These are phyloP conservation scores for Ogataea methylovora DNA, from an alignment of 805 yeast species.

Conservation along the genomic window DNA sequence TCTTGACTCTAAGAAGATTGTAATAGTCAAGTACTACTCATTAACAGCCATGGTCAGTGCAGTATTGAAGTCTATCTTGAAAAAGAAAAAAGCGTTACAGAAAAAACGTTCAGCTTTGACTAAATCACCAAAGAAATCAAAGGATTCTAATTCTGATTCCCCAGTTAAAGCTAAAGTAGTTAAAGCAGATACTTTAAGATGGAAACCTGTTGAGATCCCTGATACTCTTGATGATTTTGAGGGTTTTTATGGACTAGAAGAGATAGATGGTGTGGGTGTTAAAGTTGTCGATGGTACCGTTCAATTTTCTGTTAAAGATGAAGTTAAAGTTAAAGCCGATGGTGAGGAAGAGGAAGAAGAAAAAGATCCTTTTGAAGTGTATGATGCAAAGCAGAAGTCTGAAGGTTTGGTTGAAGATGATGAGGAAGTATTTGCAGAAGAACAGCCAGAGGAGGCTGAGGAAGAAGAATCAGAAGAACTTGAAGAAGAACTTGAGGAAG, in stretches of 20 bases:
- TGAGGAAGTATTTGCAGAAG: slow-evolving; percentile 10
- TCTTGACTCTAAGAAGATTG: too few relatives aligned
- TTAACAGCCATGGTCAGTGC: slow-evolving; percentile 15
- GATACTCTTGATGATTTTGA: slow-evolving; percentile 81
- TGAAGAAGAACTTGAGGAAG: slow-evolving; percentile 1
- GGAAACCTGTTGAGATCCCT: slow-evolving; percentile 82
- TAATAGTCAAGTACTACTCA: too few relatives aligned
- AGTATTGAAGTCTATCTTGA: slow-evolving; percentile 9
- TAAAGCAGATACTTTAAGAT: slow-evolving; percentile 44
- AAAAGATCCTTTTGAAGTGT: slow-evolving; percentile 10
- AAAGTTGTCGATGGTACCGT: slow-evolving; percentile 63
- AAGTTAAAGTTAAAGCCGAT: slow-evolving; percentile 16
- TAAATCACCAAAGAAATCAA: slow-evolving; percentile 2
- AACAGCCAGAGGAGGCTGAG: slow-evolving; percentile 16
- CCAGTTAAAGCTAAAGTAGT: too few relatives aligned
- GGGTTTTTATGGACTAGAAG: slow-evolving; percentile 90
- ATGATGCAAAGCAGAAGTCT: slow-evolving; percentile 14
- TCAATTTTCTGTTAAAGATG: slow-evolving; percentile 41
- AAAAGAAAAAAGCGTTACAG: slow-evolving; percentile 8
- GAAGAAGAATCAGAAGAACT: slow-evolving; percentile 8
- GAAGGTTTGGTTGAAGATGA: slow-evolving; percentile 18
- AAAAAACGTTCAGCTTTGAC: slow-evolving; percentile 3
- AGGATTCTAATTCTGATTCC: not conserved
- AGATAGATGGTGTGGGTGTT: slow-evolving; percentile 87
- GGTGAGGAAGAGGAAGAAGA: slow-evolving; percentile 14